Conservation (phyloP, 2,329 filamentous ascomycete genomes). For the Stachybotrys chlorohalonatus region DNA sequence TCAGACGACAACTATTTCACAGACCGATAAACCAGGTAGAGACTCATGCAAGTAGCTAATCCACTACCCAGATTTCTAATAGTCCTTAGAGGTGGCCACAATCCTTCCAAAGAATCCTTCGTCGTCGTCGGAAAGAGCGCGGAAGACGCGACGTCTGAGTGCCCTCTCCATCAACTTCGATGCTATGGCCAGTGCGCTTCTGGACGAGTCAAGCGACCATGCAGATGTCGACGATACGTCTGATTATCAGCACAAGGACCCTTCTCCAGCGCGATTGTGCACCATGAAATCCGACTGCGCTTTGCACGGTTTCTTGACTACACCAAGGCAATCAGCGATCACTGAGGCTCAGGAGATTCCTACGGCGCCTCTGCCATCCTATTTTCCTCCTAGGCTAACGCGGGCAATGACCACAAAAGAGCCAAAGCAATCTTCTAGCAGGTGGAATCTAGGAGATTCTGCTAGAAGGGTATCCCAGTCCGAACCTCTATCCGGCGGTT, state of each 20-base stretch:
- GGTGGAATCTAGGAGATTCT: neutral
- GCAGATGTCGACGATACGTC: neutral
- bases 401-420: neutral
- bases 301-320: neutral
- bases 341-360: neutral
- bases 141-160: neutral
- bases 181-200: conserved; percentile 18
- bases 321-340: neutral
- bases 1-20: neutral
- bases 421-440: neutral
- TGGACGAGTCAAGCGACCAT: conserved; percentile 14
- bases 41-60: neutral
- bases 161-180: conserved; percentile 9
- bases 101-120: neutral
- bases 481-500: neutral
- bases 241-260: conserved; percentile 3
- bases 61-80: neutral
- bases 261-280: neutral
- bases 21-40: neutral
- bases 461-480: neutral
- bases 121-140: neutral
- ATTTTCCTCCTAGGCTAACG: neutral
- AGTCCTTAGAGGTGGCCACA: neutral
- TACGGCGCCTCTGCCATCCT: neutral
- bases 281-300: neutral